Base-by-base conservation (phyloP, 129 eudicot species). In the Centella asiatica region DNA sequence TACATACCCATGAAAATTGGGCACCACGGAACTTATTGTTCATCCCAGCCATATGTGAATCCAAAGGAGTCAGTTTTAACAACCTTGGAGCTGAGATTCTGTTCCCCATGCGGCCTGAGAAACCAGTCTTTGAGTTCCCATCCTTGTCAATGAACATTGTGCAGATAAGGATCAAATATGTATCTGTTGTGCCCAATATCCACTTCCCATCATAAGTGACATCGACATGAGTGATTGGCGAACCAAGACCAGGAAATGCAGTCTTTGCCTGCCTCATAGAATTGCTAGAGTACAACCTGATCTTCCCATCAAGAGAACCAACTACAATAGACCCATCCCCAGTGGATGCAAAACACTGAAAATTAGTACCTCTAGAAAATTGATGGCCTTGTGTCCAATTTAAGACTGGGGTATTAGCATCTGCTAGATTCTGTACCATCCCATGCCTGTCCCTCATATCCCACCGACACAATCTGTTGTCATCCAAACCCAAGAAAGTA, bases 311-410 rank as follows among this genome's bases (percentile, higher is more conserved):
- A 64, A 92, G 69, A 1, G 99, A 92, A 2, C 99, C 99, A 69
- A 92, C 99, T 59, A 82, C 99, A 74, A 92, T 92, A 1, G 99
- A 92, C 22, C 99, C 99, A 70, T 92, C 99, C 14, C 99, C 99
- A 19, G 99, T 84, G 22, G 96, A 77, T 10, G 99, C 99, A 82
- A 92, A 92, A 53, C 99, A 92, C 74, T 82, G 96, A 64, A 92
- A 92, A 58, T 92, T 87, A 51, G 99, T 92, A 20, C 96, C 96
- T 66, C 99, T 74, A 4, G 99, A 87, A 53, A 92, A 92, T 71
- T 87, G 96, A 76, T 92, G 99, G 27, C 99, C 99, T 65, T 92
- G 96, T 7, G 90, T 76, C 99, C 99, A 92, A 48, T 87, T 86
- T 85, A 92, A 70, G 11, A 92, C 96, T 7, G 99, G 99, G 4